These are phyloP conservation scores for Cercospora zeae-maydis DNA, from an alignment of 2,329 filamentous ascomycete genomes.

Conservation along the genomic window DNA sequence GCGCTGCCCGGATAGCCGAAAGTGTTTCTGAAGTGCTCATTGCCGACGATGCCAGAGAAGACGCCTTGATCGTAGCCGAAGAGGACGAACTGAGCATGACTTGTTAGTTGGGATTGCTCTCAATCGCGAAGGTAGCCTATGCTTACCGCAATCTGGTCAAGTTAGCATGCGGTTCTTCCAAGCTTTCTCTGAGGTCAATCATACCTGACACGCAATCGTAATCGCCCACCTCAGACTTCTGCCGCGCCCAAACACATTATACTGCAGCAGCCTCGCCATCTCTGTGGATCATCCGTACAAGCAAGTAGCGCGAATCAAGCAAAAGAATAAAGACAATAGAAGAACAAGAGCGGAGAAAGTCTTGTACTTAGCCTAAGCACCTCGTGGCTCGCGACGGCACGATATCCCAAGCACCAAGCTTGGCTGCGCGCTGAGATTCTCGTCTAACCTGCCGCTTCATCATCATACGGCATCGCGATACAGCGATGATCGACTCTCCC, in stretches of 20 bases:
- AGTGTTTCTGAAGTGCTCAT: conserved; percentile 40
- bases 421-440: background rate
- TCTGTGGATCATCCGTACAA: background rate
- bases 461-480: background rate
- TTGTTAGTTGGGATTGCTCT: background rate
- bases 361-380: conserved; percentile 6
- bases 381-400: background rate
- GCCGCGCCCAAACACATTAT: conserved; percentile 33
- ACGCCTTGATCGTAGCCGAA: conserved; percentile 33
- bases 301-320: background rate
- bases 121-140: background rate
- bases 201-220: conserved; percentile 31
- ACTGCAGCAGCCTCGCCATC: conserved; percentile 20
- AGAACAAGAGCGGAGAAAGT: background rate
- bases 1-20: conserved; percentile 40
- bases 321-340: background rate
- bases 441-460: background rate
- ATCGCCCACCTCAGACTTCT: conserved; percentile 32
- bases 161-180: background rate
- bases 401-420: conserved; percentile 1
- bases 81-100: conserved; percentile 31
- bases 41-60: conserved; percentile 42
- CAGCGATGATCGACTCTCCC: conserved; percentile 13
- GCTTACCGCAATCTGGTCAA: background rate
- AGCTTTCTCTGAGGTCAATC: background rate